Evolutionary conservation across 1,139 yeast species (phyloP).

Genomic region (Chernovozyma aurita): DNA sequence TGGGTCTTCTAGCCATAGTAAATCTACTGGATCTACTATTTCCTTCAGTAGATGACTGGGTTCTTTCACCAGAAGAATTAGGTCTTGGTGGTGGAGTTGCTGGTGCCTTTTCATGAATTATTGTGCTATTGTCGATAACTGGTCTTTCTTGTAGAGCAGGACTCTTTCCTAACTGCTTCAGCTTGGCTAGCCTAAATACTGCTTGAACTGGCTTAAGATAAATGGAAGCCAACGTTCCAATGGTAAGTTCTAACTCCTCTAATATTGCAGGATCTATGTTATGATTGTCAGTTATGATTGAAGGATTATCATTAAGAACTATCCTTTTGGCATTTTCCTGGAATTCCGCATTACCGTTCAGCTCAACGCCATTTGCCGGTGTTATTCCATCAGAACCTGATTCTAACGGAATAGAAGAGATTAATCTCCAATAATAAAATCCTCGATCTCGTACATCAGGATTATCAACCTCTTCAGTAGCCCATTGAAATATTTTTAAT

Average conservation of each 20-base stretch:
- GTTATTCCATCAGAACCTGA: slow-evolving; percentile 1
- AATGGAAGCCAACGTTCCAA: slow-evolving; percentile 80
- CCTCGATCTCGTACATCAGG: slow-evolving; percentile 90
- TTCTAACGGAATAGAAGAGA: slow-evolving; percentile 44
- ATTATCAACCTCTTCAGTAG: slow-evolving; percentile 68
- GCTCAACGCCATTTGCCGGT: neutral
- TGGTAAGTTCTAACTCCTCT: slow-evolving; percentile 77
- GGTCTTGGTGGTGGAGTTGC: slow-evolving; percentile 9
- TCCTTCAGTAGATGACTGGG: neutral
- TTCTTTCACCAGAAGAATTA: slow-evolving; percentile 9
- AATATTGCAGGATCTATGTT: slow-evolving; percentile 64
- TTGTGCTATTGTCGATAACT: slow-evolving; percentile 1
- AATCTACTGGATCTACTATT: neutral
- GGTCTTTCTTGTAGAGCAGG: slow-evolving; percentile 52
- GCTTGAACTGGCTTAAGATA: slow-evolving; percentile 78
- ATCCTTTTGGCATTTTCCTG: slow-evolving; percentile 49
- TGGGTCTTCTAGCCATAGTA: neutral
- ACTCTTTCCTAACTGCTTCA: slow-evolving; percentile 49
- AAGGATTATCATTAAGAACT: slow-evolving; percentile 57
- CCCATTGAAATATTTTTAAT: slow-evolving; percentile 56
- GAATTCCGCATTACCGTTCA: slow-evolving; percentile 22
- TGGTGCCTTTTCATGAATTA: neutral
- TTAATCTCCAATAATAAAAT: slow-evolving; percentile 77
- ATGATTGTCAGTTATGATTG: slow-evolving; percentile 65
- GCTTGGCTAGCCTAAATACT: slow-evolving; percentile 67